phyloP scores from a whole-genome alignment of 345 rosid genomes.

The Excoecaria agallocha region DNA sequence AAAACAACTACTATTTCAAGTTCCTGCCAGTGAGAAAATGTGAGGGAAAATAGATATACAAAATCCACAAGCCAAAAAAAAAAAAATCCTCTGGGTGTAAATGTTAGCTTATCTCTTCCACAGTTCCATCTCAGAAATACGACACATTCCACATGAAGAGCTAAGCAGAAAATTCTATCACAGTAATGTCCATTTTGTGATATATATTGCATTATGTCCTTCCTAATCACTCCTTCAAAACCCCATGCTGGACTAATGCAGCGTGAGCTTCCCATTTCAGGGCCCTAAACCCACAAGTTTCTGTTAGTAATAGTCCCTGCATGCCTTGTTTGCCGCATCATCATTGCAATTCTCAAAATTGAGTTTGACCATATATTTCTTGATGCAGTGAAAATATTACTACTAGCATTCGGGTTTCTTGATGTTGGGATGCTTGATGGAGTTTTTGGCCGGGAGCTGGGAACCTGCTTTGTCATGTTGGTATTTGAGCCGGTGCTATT shows the following conservation, averaged over 20 bases:
- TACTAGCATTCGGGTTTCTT: slow-evolving; percentile 45
- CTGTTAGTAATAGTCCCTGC: too few relatives aligned
- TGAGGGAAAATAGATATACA: background rate
- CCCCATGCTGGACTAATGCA: slow-evolving; percentile 22
- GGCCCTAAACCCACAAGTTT: too few relatives aligned
- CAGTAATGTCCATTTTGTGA: slow-evolving; percentile 28
- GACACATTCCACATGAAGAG: background rate
- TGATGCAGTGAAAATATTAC: slow-evolving; percentile 57
- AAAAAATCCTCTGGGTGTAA: background rate
- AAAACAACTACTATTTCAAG: too few relatives aligned
- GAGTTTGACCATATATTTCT: too few relatives aligned
- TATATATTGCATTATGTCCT: slow-evolving; percentile 79
- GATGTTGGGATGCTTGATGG: slow-evolving; percentile 35
- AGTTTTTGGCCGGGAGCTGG: slow-evolving; percentile 39
- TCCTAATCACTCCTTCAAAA: slow-evolving; percentile 48
- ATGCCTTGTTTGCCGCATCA: too few relatives aligned
- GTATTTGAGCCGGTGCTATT: slow-evolving; percentile 24
- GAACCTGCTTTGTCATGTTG: slow-evolving; percentile 41
- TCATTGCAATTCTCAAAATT: too few relatives aligned
- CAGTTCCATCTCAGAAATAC: background rate
- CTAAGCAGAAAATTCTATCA: background rate
- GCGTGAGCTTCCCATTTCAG: too few relatives aligned
- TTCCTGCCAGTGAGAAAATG: too few relatives aligned
- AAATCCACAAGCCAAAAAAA: background rate
- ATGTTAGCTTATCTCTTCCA: background rate